Evolutionary conservation across 2,329 filamentous ascomycete species (phyloP), one percentile per base, ranked within the genome.

Genomic region (Trichophaea hybrida): DNA sequence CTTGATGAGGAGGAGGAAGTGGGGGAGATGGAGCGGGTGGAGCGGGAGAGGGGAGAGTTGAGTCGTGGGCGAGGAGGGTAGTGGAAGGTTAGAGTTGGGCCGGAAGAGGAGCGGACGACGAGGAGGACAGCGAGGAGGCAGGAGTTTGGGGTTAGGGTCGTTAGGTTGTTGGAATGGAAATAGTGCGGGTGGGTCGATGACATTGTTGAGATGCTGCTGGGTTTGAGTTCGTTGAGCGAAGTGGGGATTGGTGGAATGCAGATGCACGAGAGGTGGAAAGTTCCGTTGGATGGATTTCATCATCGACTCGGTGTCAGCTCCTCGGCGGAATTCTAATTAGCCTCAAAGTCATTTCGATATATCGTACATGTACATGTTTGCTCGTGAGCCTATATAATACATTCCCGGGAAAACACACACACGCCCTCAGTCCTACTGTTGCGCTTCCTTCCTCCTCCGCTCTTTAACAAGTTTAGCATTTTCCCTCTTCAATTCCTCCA

Each of bases 31-130:
- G 72, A 72, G 49, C 74, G 50, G 12, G 59, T 55, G 38, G 55
- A 58, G 12, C 58, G 63, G 59, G 68, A 68, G 38, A 69, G 69
- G 37, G 71, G 68, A 59, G 72, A 69, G 43, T 72, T 66, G 37
- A 71, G 71, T 59, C 74, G 72, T 65, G 76, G 72, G 68, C 75
- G 73, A 67, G 83, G 78, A n/a, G 88, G 88, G 69, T 93, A 93
- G 72, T 94, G 87, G 72, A 90, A 94, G 68, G 93, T 85, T 68
- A 93, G 85, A 64, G 83, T 81, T 33, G 88, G 86, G 13, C 88
- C 88, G 67, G 87, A 85, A 65, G 85, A 82, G 37, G 85, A 86
- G 65, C 85, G 80, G 68, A 87, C 81, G 65, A 89, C 81, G 43
- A 91, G 79, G 55, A 87, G 81, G 59, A 91, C 81, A 46, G 83